Base-by-base conservation (phyloP, 805 yeast genomes). In the Candida ovalis region DNA sequence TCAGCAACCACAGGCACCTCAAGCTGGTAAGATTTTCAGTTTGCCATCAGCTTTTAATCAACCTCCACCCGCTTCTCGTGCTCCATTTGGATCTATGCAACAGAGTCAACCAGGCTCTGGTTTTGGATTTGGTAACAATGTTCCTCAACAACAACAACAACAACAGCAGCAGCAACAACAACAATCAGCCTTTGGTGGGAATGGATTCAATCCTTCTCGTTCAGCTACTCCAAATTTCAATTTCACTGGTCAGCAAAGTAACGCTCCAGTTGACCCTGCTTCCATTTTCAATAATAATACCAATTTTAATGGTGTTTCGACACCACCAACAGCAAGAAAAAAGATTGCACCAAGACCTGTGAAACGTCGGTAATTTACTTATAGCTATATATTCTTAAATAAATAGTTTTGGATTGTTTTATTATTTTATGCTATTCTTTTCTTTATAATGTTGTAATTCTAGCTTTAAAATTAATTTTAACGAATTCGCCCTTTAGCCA, bases 171-270 rank as follows among this genome's bases (percentile, higher is more conserved):
- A 30, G 28, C 39, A n/a, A 28, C 28, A 25, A 25, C 28, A 25
- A 25, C 28, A 25, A 25, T 18, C 38, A 13, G 38, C 22, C 3
- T 35, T 35, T 35, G 38, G 38, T 5, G 38, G 22, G 7, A 19
- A 18, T 21, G 27, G 21, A 13, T 58, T 58, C 49, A 57, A 57
- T 43, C 60, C 58, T 10, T 59, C 64, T 8, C 50, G 61, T 17
- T 54, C 66, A 3, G 56, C 64, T 2, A 61, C 68, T 4, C 70
- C 70, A 18, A 61, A 56, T 49, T 57, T 66, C 54, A 62, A 66
- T 43, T 66, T 66, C 47, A 53, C 67, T 2, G 69, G 69, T 9
- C 52, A 55, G 19, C 48, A 52, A 25, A 48, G 52, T n/a, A 50
- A 56, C 2, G 42, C 53, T 7, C 45, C 44, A 10, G 50, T 61